Conservation (phyloP, 2,329 filamentous ascomycete species). For the Gaeumannomyces tritici region DNA sequence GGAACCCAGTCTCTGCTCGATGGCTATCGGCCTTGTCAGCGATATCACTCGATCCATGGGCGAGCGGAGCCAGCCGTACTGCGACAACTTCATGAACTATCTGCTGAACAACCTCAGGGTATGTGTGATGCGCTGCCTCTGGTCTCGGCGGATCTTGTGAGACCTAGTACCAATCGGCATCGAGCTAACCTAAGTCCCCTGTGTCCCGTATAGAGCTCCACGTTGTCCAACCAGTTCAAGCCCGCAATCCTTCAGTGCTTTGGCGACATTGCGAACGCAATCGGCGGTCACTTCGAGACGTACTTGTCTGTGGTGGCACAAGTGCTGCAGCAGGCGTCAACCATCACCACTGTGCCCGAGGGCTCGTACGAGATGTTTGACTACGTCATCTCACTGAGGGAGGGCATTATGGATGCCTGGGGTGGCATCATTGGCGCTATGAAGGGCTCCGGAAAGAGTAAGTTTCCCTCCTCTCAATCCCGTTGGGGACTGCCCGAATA, state of each 20-base stretch:
- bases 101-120: slow-evolving; percentile 84
- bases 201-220: slow-evolving; percentile 51
- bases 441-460: slow-evolving; percentile 72
- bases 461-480: slow-evolving; percentile 19
- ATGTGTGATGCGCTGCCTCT: slow-evolving; percentile 21
- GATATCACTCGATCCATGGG: slow-evolving; percentile 90
- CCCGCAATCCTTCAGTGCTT: slow-evolving; percentile 97
- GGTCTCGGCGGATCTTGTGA: slow-evolving; percentile 8
- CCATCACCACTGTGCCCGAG: slow-evolving; percentile 68
- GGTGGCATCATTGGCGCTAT: slow-evolving; percentile 92
- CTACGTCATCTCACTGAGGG: slow-evolving; percentile 87
- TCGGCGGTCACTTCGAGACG: slow-evolving; percentile 82
- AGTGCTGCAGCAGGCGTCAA: slow-evolving; percentile 86
- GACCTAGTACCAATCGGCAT: not conserved
- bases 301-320: slow-evolving; percentile 89
- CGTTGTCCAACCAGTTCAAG: slow-evolving; percentile 94
- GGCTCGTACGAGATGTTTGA: slow-evolving; percentile 92
- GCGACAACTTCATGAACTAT: slow-evolving; percentile 97
- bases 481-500: no score
- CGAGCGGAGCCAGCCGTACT: slow-evolving; percentile 86
- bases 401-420: slow-evolving; percentile 99
- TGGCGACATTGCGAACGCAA: slow-evolving; percentile 92
- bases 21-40: slow-evolving; percentile 95
- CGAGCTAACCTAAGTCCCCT: slow-evolving; percentile 19
- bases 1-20: slow-evolving; percentile 85